phyloP scores from a whole-genome alignment of 225 moss, liverwort and hornwort species.

The Straminergon stramineum region DNA sequence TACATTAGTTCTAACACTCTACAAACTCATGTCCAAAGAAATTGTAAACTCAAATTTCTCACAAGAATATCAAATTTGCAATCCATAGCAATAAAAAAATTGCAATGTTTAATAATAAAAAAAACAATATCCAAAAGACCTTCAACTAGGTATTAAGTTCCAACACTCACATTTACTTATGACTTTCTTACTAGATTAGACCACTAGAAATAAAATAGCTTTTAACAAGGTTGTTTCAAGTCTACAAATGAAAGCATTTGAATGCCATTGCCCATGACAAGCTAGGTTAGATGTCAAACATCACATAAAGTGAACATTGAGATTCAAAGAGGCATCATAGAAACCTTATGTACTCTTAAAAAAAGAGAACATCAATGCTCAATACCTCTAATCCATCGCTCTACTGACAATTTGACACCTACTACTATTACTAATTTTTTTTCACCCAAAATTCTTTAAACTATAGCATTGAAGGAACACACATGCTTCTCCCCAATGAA shows the following conservation, averaged over 20 bases:
- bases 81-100: not conserved
- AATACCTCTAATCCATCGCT: not conserved
- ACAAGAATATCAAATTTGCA: not conserved
- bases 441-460: not conserved
- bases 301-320: not conserved
- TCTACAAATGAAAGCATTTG: not conserved
- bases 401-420: too few relatives aligned
- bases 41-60: not conserved
- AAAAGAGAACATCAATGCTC: accelerated
- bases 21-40: not conserved
- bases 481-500: too few relatives aligned
- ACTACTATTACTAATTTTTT: not conserved
- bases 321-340: not conserved
- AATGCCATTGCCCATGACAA: not conserved
- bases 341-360: too few relatives aligned
- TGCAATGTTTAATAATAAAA: too few relatives aligned
- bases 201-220: not conserved
- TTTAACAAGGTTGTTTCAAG: not conserved
- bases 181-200: not conserved
- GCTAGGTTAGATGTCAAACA: not conserved
- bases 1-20: not conserved
- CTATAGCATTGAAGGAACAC: not conserved
- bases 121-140: not conserved
- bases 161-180: not conserved
- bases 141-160: not conserved